phyloP scores from a whole-genome alignment of 2,329 filamentous ascomycete species.

The Nothophoma quercina region DNA sequence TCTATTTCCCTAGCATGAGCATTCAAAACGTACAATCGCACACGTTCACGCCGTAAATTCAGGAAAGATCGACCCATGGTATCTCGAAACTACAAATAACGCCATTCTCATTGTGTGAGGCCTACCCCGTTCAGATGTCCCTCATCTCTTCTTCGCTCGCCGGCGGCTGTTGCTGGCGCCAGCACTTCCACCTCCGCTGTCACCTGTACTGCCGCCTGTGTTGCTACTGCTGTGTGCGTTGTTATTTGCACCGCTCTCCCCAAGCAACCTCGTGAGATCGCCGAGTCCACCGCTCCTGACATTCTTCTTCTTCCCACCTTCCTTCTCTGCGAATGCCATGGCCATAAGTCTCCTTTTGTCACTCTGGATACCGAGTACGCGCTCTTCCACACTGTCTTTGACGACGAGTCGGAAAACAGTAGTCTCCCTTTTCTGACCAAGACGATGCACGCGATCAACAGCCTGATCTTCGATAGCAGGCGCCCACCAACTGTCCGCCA shows the following conservation, averaged over 20 bases:
- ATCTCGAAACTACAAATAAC: no score
- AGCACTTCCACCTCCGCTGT: not conserved
- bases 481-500: conserved; percentile 88
- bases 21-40: no score
- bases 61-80: no score
- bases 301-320: conserved; percentile 60
- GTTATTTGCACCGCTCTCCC: conserved; percentile 12
- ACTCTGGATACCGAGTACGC: conserved; percentile 78
- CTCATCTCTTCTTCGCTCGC: not conserved
- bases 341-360: conserved; percentile 80
- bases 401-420: conserved; percentile 84
- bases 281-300: conserved; percentile 52
- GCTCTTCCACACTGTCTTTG: conserved; percentile 81
- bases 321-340: conserved; percentile 80
- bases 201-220: not conserved
- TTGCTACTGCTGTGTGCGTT: not conserved
- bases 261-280: conserved; percentile 54
- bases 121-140: not conserved
- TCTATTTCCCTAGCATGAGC: no score
- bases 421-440: conserved; percentile 81
- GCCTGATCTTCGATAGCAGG: conserved; percentile 93
- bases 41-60: no score
- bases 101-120: not conserved
- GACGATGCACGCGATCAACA: conserved; percentile 83
- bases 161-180: not conserved